Evolutionary conservation across 768 basidiomycete genomes (phyloP).

Genomic region (Piloderma croceum): DNA sequence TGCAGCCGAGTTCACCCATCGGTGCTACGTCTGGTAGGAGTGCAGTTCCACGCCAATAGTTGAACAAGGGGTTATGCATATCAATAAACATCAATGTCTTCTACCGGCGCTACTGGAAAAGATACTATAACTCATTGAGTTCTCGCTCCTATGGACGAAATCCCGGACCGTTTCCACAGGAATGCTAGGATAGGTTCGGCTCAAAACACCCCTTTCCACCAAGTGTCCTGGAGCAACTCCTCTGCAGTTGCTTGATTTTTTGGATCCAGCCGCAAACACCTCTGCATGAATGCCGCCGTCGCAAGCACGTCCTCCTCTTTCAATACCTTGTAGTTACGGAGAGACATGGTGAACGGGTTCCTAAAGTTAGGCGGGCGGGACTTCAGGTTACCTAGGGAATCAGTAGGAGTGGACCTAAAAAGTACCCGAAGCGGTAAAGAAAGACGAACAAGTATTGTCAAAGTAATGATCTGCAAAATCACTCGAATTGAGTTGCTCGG

Average conservation of each 20-base stretch:
- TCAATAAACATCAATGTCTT: too few relatives aligned
- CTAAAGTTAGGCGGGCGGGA: constrained; percentile 9
- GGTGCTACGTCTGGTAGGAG: too few relatives aligned
- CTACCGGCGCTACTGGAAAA: too few relatives aligned
- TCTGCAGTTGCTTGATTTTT: constrained; percentile 17
- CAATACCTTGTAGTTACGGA: constrained; percentile 12
- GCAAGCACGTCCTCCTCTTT: constrained; percentile 11
- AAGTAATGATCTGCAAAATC: constrained; percentile 11
- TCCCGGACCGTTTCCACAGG: too few relatives aligned
- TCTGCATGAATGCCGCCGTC: constrained; percentile 13
- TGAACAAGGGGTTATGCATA: too few relatives aligned
- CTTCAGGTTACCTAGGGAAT: constrained; percentile 14
- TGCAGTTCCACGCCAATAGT: too few relatives aligned
- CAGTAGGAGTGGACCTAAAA: constrained; percentile 2
- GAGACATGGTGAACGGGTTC: constrained; percentile 9
- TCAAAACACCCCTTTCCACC: neutral
- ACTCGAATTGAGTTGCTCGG: constrained; percentile 9
- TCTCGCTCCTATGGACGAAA: too few relatives aligned
- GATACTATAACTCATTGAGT: too few relatives aligned
- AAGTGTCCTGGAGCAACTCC: constrained; percentile 9
- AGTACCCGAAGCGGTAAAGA: neutral
- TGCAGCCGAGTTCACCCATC: too few relatives aligned
- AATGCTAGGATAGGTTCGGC: too few relatives aligned
- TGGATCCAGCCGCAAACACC: constrained; percentile 22
- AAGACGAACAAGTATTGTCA: constrained; percentile 8